Evolutionary conservation across 768 basidiomycete species (phyloP).

Genomic region (Termitomyces heimii): DNA sequence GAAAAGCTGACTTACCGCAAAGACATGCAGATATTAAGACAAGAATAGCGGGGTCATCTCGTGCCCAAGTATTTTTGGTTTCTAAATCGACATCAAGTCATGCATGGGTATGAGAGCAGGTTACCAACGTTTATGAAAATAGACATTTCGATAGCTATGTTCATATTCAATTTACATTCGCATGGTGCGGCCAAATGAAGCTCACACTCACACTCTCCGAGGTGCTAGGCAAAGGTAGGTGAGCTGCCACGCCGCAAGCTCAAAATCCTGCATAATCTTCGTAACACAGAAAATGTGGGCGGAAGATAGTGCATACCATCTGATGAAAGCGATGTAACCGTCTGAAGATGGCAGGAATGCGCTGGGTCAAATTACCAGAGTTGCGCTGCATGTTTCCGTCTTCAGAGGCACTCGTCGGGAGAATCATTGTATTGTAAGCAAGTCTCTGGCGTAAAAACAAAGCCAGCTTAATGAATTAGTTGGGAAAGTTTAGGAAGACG

Average conservation of each 20-base stretch:
- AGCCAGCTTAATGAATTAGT: slow-evolving; percentile 25
- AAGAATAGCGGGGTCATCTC: slow-evolving; percentile 95
- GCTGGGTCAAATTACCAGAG: slow-evolving; percentile 37
- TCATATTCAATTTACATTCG: slow-evolving; percentile 11
- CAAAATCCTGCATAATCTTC: slow-evolving; percentile 70
- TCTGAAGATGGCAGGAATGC: slow-evolving; percentile 76
- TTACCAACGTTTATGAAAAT: slow-evolving; percentile 89
- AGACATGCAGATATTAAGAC: slow-evolving; percentile 80
- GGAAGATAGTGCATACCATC: slow-evolving; percentile 51
- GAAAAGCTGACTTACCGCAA: slow-evolving; percentile 41
- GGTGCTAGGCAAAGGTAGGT: slow-evolving; percentile 92
- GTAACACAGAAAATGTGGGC: neutral
- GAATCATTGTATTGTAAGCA: slow-evolving; percentile 30
- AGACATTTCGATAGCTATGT: slow-evolving; percentile 86
- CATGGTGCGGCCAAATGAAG: slow-evolving; percentile 4
- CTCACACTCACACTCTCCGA: slow-evolving; percentile 68
- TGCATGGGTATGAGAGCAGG: neutral
- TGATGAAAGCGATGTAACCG: slow-evolving; percentile 78
- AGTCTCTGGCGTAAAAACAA: slow-evolving; percentile 28
- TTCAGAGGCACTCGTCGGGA: slow-evolving; percentile 35
- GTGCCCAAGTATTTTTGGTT: slow-evolving; percentile 97
- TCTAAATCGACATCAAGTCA: slow-evolving; percentile 40
- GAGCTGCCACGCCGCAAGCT: slow-evolving; percentile 93
- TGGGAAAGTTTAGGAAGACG: neutral
- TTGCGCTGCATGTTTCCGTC: slow-evolving; percentile 29